Percentiles rank a stretch among this genome's conserved stretches.
Conservation (phyloP, 805 yeast species). For the Sugiyamaella chiloensis region DNA sequence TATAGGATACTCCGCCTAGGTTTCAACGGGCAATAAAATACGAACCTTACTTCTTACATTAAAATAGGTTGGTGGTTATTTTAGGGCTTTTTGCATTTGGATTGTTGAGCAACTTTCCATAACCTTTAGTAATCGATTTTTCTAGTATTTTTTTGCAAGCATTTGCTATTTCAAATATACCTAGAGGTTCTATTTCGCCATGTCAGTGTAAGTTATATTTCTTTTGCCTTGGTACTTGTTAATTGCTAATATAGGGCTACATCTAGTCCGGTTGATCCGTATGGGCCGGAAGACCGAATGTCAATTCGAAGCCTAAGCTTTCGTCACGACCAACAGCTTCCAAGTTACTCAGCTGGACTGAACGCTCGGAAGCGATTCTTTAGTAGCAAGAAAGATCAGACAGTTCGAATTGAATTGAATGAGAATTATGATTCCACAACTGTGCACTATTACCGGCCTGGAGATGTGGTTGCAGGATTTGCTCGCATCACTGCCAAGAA, state of each 20-base stretch:
- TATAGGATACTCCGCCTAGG: too few species aligned
- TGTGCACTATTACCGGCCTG: slow-evolving; percentile 1
- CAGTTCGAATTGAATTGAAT: neutral
- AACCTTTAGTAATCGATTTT: too few species aligned
- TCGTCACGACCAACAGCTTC: neutral
- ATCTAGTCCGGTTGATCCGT: neutral
- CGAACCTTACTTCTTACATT: too few species aligned
- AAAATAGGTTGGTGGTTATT: too few species aligned
- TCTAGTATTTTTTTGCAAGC: too few species aligned
- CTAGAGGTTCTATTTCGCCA: neutral
- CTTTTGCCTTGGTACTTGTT: too few species aligned
- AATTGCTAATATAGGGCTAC: neutral
- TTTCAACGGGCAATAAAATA: too few species aligned
- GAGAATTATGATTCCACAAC: neutral
- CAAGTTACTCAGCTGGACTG: neutral
- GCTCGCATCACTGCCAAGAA: slow-evolving; percentile 2
- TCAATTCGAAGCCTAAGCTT: too few species aligned
- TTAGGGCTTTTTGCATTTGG: too few species aligned
- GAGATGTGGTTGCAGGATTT: slow-evolving; percentile 1
- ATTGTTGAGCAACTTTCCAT: too few species aligned
- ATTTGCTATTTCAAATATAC: neutral
- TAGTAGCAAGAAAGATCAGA: neutral
- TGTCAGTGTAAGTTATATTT: neutral
- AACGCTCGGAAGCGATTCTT: neutral
- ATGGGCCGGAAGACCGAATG: too few species aligned